Percentiles rank a stretch among this genome's conserved stretches.
phyloP scores from a whole-genome alignment of 305 asterid species.

The Withania somnifera region DNA sequence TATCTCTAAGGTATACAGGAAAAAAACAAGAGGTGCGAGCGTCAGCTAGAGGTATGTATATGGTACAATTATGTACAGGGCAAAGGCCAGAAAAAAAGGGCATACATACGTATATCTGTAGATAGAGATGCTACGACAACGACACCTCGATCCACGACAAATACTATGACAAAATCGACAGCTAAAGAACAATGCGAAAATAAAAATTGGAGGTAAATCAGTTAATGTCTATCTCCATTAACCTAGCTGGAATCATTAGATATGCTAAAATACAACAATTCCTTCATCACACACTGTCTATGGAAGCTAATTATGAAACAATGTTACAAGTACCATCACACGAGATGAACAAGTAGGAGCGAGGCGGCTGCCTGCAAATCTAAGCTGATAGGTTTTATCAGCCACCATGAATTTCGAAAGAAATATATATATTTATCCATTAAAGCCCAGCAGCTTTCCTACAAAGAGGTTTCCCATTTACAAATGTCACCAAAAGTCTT shows the following conservation, averaged over 20 bases:
- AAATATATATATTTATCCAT: background rate
- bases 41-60: too few relatives aligned
- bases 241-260: background rate
- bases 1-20: background rate
- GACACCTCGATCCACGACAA: background rate
- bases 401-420: background rate
- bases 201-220: background rate
- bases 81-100: background rate
- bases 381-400: background rate
- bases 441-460: background rate
- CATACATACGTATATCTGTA: background rate
- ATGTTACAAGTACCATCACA: background rate
- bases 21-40: background rate
- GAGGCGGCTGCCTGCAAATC: background rate
- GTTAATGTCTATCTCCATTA: background rate
- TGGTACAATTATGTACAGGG: too few relatives aligned
- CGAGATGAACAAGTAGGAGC: background rate
- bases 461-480: conserved; percentile 1
- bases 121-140: background rate
- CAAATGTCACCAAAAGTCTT: background rate
- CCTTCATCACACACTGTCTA: background rate
- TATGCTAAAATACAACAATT: background rate
- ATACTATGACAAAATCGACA: background rate
- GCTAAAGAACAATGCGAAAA: background rate
- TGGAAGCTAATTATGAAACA: background rate